Evolutionary conservation across 2,329 filamentous ascomycete species (phyloP).

Genomic region (Orbilia ellipsospora): DNA sequence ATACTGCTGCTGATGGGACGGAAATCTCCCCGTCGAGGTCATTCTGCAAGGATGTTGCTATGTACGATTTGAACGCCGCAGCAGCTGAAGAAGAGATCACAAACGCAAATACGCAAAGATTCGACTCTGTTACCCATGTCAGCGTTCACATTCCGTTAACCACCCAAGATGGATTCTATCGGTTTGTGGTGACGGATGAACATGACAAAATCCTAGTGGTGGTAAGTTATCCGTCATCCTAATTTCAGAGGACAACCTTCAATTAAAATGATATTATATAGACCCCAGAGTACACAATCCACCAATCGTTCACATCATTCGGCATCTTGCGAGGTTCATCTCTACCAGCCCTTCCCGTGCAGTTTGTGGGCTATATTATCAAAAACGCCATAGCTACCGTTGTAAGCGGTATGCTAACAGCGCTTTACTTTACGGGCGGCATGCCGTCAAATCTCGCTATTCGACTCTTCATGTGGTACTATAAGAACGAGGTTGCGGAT

Average conservation of each 20-base stretch:
- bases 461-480: slow-evolving; percentile 54
- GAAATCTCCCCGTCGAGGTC: slow-evolving; percentile 35
- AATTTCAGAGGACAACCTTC: not conserved
- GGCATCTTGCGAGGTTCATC: slow-evolving; percentile 49
- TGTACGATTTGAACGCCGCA: slow-evolving; percentile 35
- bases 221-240: slow-evolving; percentile 11
- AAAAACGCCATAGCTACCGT: slow-evolving; percentile 48
- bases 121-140: slow-evolving; percentile 47
- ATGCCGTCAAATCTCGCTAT: slow-evolving; percentile 44
- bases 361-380: slow-evolving; percentile 46
- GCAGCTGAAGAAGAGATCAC: slow-evolving; percentile 39
- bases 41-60: slow-evolving; percentile 42
- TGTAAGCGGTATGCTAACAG: slow-evolving; percentile 40
- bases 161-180: slow-evolving; percentile 52
- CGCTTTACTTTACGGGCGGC: slow-evolving; percentile 47
- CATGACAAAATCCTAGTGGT: slow-evolving; percentile 47
- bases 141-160: slow-evolving; percentile 48
- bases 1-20: slow-evolving; percentile 32
- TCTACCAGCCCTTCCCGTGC: slow-evolving; percentile 40
- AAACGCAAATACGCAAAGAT: slow-evolving; percentile 45
- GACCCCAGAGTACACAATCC: slow-evolving; percentile 54
- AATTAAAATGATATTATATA: not conserved
- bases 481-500: slow-evolving; percentile 44
- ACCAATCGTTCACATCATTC: slow-evolving; percentile 49
- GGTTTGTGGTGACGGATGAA: slow-evolving; percentile 53